phyloP scores from a whole-genome alignment of 306 rosid species.

The Lagenaria siceraria region DNA sequence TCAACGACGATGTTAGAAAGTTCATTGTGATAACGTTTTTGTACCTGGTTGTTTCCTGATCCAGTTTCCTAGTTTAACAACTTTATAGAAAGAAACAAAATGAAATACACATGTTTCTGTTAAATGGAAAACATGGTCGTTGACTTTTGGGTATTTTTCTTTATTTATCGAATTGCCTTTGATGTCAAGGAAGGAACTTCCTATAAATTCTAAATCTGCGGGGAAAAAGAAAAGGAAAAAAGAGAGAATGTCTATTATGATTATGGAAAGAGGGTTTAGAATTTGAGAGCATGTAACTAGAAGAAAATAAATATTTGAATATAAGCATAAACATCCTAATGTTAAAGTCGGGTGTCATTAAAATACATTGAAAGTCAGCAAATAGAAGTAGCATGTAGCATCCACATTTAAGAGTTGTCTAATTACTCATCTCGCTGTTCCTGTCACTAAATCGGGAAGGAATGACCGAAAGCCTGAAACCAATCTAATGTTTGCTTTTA shows the following conservation, averaged over 20 bases:
- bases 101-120: too few relatives aligned
- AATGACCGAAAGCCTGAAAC: conserved; percentile 1
- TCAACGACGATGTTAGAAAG: too few relatives aligned
- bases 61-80: too few relatives aligned
- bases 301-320: not conserved
- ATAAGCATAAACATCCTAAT: not conserved
- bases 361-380: not conserved
- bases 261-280: too few relatives aligned
- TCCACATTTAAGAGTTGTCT: not conserved
- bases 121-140: not conserved
- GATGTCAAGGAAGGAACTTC: too few relatives aligned
- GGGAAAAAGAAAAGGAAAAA: not conserved
- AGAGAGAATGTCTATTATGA: too few relatives aligned
- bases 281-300: not conserved
- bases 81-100: too few relatives aligned
- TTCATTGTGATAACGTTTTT: too few relatives aligned
- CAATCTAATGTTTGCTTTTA: conserved; percentile 4
- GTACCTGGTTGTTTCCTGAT: too few relatives aligned
- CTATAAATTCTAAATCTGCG: not conserved
- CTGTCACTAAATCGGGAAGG: not conserved
- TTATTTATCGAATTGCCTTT: not conserved
- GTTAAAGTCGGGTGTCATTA: not conserved
- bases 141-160: not conserved
- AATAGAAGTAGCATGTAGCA: not conserved
- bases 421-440: not conserved